A percentile compares a stretch with the other conserved stretches of the same genome.
Evolutionary conservation across 768 basidiomycete species (phyloP).

Genomic region (Xerocomus potaroensis): DNA sequence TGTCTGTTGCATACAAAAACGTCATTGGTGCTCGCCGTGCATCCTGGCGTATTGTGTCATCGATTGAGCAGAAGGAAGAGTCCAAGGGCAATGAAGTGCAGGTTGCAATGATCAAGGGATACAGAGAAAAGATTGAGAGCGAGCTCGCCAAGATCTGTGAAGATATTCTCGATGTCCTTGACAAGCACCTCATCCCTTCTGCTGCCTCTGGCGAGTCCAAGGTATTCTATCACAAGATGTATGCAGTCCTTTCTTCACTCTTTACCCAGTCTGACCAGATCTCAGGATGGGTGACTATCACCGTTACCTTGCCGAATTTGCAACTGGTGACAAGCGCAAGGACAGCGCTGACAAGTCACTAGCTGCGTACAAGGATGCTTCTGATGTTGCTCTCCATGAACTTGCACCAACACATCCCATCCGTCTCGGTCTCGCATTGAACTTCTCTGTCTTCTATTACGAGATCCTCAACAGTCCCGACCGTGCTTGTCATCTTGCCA

Average conservation of each 20-base stretch:
- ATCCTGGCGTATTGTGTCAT: conserved; percentile 97
- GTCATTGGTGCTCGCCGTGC: conserved; percentile 98
- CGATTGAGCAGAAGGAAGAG: conserved; percentile 99
- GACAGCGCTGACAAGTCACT: conserved; percentile 96
- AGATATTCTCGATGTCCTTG: conserved; percentile 95
- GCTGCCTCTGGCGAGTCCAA: conserved; percentile 96
- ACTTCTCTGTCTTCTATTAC: conserved; percentile 99
- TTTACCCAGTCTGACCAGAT: conserved; percentile 9
- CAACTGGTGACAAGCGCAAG: conserved; percentile 96
- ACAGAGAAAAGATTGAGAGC: conserved; percentile 96
- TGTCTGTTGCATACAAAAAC: conserved; percentile 99
- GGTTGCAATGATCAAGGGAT: conserved; percentile 95
- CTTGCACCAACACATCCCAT: conserved; percentile 96
- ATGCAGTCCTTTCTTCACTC: conserved; percentile 25
- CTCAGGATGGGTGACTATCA: conserved; percentile 98
- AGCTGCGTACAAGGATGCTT: conserved; percentile 96
- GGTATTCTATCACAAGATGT: conserved; percentile 99
- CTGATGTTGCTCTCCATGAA: conserved; percentile 94
- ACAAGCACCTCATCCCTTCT: conserved; percentile 96
- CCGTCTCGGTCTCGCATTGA: conserved; percentile 95
- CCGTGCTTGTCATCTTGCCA: conserved; percentile 97
- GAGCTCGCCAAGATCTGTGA: conserved; percentile 98
- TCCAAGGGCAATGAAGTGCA: conserved; percentile 96
- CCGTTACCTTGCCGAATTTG: conserved; percentile 98
- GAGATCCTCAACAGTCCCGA: conserved; percentile 99